Evolutionary conservation across 2,329 filamentous ascomycete species (phyloP).

Genomic region (Aciculosporium take): DNA sequence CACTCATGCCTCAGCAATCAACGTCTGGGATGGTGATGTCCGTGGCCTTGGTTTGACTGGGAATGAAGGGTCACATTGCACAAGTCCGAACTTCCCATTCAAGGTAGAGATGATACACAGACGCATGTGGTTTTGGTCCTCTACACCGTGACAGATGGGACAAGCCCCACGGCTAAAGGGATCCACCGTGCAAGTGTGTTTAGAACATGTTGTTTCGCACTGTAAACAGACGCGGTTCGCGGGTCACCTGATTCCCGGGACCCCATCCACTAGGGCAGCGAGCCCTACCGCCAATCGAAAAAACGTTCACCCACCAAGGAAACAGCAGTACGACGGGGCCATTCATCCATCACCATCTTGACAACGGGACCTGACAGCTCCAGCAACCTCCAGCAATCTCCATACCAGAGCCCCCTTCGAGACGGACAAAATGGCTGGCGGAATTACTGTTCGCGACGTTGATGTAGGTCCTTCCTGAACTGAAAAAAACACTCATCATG

Average conservation of each 20-base stretch:
- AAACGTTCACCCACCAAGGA: slow-evolving; percentile 13
- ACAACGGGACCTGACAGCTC: slow-evolving; percentile 15
- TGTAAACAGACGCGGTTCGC: not conserved
- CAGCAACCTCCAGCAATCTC: slow-evolving; percentile 14
- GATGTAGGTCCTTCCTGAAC: slow-evolving; percentile 47
- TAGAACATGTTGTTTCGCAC: not conserved
- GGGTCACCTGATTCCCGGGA: slow-evolving; percentile 11
- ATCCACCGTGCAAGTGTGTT: not conserved
- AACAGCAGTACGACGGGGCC: not conserved
- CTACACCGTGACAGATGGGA: no score
- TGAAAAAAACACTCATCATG: not conserved
- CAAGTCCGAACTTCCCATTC: no score
- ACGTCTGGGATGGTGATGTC: no score
- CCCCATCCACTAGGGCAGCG: slow-evolving; percentile 17
- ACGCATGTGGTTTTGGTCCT: not conserved
- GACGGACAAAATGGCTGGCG: slow-evolving; percentile 64
- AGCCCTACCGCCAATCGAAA: slow-evolving; percentile 17
- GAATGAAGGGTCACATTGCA: no score
- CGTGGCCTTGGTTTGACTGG: no score
- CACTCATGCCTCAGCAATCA: no score
- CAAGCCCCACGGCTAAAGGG: no score
- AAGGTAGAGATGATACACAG: no score
- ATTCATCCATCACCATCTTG: no score
- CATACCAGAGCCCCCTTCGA: slow-evolving; percentile 16
- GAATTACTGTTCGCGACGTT: slow-evolving; percentile 73